These are phyloP conservation scores for Parastagonospora avenae DNA, from an alignment of 2,329 filamentous ascomycete genomes.

Conservation along the genomic window DNA sequence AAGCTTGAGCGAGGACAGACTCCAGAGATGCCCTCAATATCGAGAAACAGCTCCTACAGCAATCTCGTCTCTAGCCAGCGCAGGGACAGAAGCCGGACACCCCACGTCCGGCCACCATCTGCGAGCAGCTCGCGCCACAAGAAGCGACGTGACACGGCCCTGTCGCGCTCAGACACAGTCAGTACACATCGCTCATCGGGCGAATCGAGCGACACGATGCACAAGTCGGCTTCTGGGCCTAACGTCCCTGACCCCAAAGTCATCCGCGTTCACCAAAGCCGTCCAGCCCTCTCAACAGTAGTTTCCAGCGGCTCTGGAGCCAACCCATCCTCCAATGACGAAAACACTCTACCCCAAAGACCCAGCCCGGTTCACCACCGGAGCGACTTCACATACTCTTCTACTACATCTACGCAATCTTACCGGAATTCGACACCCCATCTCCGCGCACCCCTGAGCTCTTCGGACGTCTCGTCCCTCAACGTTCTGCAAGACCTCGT, in stretches of 20 bases:
- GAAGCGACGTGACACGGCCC: conserved; percentile 36
- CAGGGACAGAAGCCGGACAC: conserved; percentile 39
- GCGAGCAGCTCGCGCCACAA: conserved; percentile 34
- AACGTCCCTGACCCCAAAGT: conserved; percentile 25
- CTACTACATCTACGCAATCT: conserved; percentile 29
- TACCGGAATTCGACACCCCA: conserved; percentile 16
- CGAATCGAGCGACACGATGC: conserved; percentile 29
- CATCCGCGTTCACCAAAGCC: conserved; percentile 30
- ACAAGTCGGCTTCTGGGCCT: conserved; percentile 18
- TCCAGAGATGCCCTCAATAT: conserved; percentile 41
- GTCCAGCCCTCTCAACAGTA: conserved; percentile 43
- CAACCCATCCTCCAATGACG: conserved; percentile 13
- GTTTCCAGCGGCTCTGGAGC: conserved; percentile 36
- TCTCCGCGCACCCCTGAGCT: conserved; percentile 32
- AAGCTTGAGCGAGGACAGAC: conserved; percentile 44
- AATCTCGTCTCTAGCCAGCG: conserved; percentile 29
- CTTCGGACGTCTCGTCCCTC: conserved; percentile 46
- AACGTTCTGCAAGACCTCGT: conserved; percentile 48
- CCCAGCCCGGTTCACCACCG: conserved; percentile 11
- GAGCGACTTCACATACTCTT: conserved; percentile 14
- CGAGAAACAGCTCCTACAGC: conserved; percentile 43
- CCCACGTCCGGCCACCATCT: conserved; percentile 34
- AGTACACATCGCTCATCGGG: conserved; percentile 29
- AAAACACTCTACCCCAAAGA: conserved; percentile 22
- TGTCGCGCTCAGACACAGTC: conserved; percentile 26